phyloP scores from a whole-genome alignment of 2,329 filamentous ascomycete species.

The Stachybotrys elegans region DNA sequence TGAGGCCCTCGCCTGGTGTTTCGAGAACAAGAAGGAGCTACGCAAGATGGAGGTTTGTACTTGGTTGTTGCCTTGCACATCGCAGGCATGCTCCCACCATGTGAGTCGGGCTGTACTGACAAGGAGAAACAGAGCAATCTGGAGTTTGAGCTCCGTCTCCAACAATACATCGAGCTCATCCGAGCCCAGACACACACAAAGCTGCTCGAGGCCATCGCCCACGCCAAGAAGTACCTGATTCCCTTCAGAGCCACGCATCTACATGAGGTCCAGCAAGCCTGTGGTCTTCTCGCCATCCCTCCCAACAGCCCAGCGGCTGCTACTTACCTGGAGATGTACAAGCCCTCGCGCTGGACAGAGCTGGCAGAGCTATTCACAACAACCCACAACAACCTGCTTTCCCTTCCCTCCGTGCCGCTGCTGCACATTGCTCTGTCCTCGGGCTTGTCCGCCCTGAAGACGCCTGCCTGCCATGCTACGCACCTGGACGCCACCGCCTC shows the following conservation, averaged over 20 bases:
- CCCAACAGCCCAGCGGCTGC: conserved; percentile 39
- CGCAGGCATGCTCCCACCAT: too few relatives aligned
- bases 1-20: conserved; percentile 85
- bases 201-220: conserved; percentile 69
- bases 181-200: conserved; percentile 60
- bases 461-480: conserved; percentile 80
- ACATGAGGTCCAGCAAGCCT: conserved; percentile 64
- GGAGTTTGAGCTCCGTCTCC: conserved; percentile 87
- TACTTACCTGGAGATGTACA: conserved; percentile 60
- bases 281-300: conserved; percentile 73
- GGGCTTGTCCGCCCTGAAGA: conserved; percentile 91
- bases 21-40: conserved; percentile 86
- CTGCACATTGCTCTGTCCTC: conserved; percentile 88
- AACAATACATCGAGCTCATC: conserved; percentile 92
- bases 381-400: conserved; percentile 82
- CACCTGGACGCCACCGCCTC: conserved; percentile 21
- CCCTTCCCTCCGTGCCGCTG: conserved; percentile 74
- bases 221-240: conserved; percentile 77
- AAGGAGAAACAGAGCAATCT: conserved; percentile 78
- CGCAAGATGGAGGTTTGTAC: conserved; percentile 72
- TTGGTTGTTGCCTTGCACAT: too few relatives aligned
- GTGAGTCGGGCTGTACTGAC: too few relatives aligned
- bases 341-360: conserved; percentile 63
- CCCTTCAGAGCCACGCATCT: conserved; percentile 66
- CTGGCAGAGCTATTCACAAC: conserved; percentile 76